Evolutionary conservation across 2,329 filamentous ascomycete genomes (phyloP).

Genomic region (Chaetomiaceae sp.): DNA sequence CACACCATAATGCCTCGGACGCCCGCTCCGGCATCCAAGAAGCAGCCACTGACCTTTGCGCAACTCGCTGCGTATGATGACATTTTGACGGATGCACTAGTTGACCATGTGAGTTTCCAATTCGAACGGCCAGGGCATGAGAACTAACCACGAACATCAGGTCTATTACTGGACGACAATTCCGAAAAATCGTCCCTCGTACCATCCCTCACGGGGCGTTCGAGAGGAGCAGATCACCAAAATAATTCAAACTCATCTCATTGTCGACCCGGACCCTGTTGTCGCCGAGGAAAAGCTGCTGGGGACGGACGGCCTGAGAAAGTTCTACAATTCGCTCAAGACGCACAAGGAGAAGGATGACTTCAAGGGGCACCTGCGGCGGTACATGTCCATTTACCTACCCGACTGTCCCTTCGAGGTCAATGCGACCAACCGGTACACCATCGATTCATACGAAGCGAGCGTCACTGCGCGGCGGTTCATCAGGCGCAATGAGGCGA

Average conservation of each 20-base stretch:
- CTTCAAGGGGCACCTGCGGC: slow-evolving; percentile 78
- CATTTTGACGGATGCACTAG: slow-evolving; percentile 86
- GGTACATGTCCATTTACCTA: slow-evolving; percentile 89
- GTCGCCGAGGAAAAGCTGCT: slow-evolving; percentile 70
- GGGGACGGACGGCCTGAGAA: slow-evolving; percentile 66
- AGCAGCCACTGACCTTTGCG: slow-evolving; percentile 73
- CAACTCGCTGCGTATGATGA: slow-evolving; percentile 94
- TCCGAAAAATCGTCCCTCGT: slow-evolving; percentile 86
- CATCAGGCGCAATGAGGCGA: slow-evolving; percentile 76
- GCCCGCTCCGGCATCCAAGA: slow-evolving; percentile 41
- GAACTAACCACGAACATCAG: slow-evolving; percentile 42
- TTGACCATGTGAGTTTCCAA: slow-evolving; percentile 76
- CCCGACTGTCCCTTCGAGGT: slow-evolving; percentile 95
- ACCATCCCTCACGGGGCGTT: slow-evolving; percentile 77
- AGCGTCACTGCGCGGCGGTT: slow-evolving; percentile 74
- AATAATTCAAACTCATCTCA: slow-evolving; percentile 61
- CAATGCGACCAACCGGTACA: slow-evolving; percentile 86
- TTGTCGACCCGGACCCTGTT: slow-evolving; percentile 67
- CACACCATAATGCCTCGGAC: slow-evolving; percentile 22
- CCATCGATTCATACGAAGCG: slow-evolving; percentile 84
- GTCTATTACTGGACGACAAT: slow-evolving; percentile 96
- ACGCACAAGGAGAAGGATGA: slow-evolving; percentile 79
- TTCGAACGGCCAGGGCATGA: neutral
- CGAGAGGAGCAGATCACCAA: slow-evolving; percentile 58
- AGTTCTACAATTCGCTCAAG: slow-evolving; percentile 63